phyloP scores from a whole-genome alignment of 2,329 filamentous ascomycete species.

The Talaromyces sp. region DNA sequence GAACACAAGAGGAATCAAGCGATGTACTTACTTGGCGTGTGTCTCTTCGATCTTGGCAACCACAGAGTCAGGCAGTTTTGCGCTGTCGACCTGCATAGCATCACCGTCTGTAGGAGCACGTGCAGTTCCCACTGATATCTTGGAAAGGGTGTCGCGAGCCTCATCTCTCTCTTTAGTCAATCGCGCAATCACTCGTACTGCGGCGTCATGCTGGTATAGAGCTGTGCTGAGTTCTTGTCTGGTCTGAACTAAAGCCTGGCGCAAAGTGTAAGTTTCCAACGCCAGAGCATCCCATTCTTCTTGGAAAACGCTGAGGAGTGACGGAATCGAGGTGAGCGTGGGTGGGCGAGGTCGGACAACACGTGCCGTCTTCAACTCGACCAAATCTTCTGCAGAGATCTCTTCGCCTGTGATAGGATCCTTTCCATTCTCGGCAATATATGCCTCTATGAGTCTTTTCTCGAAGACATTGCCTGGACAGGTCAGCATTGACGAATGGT shows the following conservation, averaged over 20 bases:
- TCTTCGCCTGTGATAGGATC: slow-evolving; percentile 89
- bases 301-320: slow-evolving; percentile 89
- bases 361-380: slow-evolving; percentile 79
- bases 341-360: slow-evolving; percentile 86
- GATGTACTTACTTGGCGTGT: slow-evolving; percentile 66
- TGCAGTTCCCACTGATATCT: slow-evolving; percentile 68
- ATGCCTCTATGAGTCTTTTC: slow-evolving; percentile 90
- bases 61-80: slow-evolving; percentile 70
- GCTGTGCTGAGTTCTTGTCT: slow-evolving; percentile 90
- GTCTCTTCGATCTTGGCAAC: slow-evolving; percentile 72
- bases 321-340: slow-evolving; percentile 91
- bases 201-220: slow-evolving; percentile 94
- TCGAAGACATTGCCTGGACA: slow-evolving; percentile 79
- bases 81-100: slow-evolving; percentile 87
- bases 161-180: slow-evolving; percentile 90
- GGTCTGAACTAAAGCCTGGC: slow-evolving; percentile 84
- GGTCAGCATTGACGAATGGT: slow-evolving; percentile 29
- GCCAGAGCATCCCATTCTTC: slow-evolving; percentile 97
- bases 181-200: slow-evolving; percentile 89
- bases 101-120: slow-evolving; percentile 61
- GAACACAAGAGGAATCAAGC: neutral
- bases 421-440: slow-evolving; percentile 87
- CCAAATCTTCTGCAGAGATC: slow-evolving; percentile 76
- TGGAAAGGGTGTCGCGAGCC: slow-evolving; percentile 81
- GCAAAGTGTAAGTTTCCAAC: slow-evolving; percentile 84